Conservation (phyloP, 2,329 filamentous ascomycete genomes). For the Trichoderma simmonsii region DNA sequence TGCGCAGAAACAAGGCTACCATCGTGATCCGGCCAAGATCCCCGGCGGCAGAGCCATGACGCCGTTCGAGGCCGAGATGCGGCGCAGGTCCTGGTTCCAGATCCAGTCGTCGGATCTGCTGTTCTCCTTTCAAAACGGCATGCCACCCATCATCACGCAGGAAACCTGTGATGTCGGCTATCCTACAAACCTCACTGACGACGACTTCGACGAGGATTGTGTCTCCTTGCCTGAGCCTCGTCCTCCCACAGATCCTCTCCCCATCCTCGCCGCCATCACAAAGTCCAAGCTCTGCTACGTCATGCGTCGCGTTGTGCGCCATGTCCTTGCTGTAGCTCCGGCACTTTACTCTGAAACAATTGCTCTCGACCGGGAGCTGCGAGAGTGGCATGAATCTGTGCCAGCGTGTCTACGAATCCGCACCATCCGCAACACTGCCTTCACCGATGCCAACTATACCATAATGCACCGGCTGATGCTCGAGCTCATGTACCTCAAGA, state of each 20-base stretch:
- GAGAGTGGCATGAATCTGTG: slow-evolving; percentile 35
- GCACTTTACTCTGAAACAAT: slow-evolving; percentile 35
- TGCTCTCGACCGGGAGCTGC: slow-evolving; percentile 40
- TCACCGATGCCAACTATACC: slow-evolving; percentile 42
- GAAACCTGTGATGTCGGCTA: slow-evolving; percentile 45
- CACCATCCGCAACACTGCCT: slow-evolving; percentile 41
- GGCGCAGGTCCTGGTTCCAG: slow-evolving; percentile 48
- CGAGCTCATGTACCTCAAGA: slow-evolving; percentile 48
- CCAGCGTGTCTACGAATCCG: slow-evolving; percentile 41
- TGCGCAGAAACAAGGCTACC: slow-evolving; percentile 51
- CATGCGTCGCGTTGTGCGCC: slow-evolving; percentile 42
- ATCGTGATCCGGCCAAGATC: slow-evolving; percentile 45
- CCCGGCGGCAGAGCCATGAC: slow-evolving; percentile 34
- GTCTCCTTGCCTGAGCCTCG: slow-evolving; percentile 42
- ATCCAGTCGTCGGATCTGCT: slow-evolving; percentile 47
- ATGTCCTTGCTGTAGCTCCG: slow-evolving; percentile 38
- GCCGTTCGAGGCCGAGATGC: slow-evolving; percentile 51
- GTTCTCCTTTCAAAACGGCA: slow-evolving; percentile 51
- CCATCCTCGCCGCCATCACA: slow-evolving; percentile 41
- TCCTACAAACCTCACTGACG: slow-evolving; percentile 47
- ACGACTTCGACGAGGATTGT: slow-evolving; percentile 50
- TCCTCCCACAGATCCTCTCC: slow-evolving; percentile 42
- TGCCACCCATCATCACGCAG: slow-evolving; percentile 49
- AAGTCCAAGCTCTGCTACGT: slow-evolving; percentile 44
- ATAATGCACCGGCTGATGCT: slow-evolving; percentile 49